Conservation (phyloP, 805 yeast species). For the Myxozyma vanderwaltii region DNA sequence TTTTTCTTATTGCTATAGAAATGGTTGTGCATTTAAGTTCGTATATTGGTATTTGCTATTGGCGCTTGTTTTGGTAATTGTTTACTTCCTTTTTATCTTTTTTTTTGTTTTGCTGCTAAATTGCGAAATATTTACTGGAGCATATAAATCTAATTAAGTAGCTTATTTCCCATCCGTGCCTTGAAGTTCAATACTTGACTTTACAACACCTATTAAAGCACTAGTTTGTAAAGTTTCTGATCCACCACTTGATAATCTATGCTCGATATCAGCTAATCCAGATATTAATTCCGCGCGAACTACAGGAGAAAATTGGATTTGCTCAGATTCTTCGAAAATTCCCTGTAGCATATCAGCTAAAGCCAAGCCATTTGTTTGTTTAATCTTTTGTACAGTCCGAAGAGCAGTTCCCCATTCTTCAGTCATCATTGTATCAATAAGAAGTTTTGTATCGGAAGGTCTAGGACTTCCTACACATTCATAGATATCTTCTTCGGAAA, state of each 20-base stretch:
- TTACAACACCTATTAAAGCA: conserved; percentile 86
- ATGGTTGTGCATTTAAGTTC: background rate
- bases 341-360: conserved; percentile 81
- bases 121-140: background rate
- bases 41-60: background rate
- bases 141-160: background rate
- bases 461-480: conserved; percentile 96
- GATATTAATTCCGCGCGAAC: conserved; percentile 67
- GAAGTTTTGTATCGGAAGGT: conserved; percentile 77
- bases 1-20: too few relatives aligned
- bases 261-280: conserved; percentile 85
- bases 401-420: conserved; percentile 87
- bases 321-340: conserved; percentile 67
- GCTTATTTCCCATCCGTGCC: background rate
- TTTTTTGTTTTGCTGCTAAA: background rate
- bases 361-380: conserved; percentile 80
- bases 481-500: conserved; percentile 75
- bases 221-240: conserved; percentile 86
- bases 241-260: conserved; percentile 89
- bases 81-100: background rate
- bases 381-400: conserved; percentile 63
- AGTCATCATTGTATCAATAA: conserved; percentile 73
- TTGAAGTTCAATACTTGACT: conserved; percentile 52
- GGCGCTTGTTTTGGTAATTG: background rate
- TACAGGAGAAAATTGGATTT: conserved; percentile 62